Evolutionary conservation across 495 filamentous ascomycete genomes (phyloP).

Genomic region (Penicillium longicatenatum): DNA sequence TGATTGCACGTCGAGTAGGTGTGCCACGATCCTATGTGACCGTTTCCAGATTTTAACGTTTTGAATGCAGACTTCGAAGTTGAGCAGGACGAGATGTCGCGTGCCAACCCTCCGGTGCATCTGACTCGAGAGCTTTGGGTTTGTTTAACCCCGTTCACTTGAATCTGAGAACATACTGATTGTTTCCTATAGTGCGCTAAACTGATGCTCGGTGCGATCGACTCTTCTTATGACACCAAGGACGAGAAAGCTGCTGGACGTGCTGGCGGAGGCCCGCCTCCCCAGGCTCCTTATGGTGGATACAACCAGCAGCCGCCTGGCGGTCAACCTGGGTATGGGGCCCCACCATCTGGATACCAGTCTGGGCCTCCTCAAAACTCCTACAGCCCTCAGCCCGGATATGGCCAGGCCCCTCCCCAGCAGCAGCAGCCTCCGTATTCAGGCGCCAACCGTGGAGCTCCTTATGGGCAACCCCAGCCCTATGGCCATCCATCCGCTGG

Average conservation of each 20-base stretch:
- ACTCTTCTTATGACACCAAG: conserved; percentile 65
- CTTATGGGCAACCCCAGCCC: conserved; percentile 30
- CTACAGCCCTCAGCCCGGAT: conserved; percentile 23
- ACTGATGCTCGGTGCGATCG: conserved; percentile 70
- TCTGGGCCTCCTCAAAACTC: conserved; percentile 21
- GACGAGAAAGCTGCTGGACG: conserved; percentile 54
- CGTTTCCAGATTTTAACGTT: conserved; percentile 3
- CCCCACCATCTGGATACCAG: conserved; percentile 13
- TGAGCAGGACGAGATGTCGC: conserved; percentile 65
- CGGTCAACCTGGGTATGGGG: conserved; percentile 11
- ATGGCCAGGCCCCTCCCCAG: conserved; percentile 13
- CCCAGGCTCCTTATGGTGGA: conserved; percentile 36
- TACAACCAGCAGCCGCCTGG: conserved; percentile 28
- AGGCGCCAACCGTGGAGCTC: conserved; percentile 6
- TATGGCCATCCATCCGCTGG: conserved; percentile 27
- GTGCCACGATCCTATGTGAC: neutral
- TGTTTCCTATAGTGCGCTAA: conserved; percentile 54
- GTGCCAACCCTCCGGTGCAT: conserved; percentile 54
- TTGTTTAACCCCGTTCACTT: conserved; percentile 14
- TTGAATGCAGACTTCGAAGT: conserved; percentile 59
- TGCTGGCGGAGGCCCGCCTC: conserved; percentile 20
- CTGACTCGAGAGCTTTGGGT: conserved; percentile 70
- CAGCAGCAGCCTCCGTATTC: conserved; percentile 19
- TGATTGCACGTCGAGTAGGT: conserved; percentile 74
- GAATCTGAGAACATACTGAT: conserved; percentile 1